phyloP scores from a whole-genome alignment of 108 stramenopile genomes.

The Aurantiochytrium sp. region DNA sequence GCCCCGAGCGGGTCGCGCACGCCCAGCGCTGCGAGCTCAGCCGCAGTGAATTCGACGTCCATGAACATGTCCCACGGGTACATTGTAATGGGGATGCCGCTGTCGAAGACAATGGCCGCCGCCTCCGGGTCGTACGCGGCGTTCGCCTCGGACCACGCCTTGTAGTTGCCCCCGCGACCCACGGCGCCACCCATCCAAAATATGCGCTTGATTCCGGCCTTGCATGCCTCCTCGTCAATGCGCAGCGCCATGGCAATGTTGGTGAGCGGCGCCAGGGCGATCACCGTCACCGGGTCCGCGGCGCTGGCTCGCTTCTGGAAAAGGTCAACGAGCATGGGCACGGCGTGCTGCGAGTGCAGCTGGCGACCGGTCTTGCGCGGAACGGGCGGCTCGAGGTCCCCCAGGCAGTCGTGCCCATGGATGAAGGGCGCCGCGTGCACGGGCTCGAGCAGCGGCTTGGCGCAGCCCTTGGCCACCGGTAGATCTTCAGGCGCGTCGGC shows the following conservation, averaged over 20 bases:
- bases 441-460: not conserved
- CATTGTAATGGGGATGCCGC: constrained; percentile 21
- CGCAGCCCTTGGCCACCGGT: constrained; percentile 1
- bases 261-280: constrained; percentile 15
- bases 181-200: constrained; percentile 24
- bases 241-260: constrained; percentile 9
- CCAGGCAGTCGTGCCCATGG: constrained; percentile 2
- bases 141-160: constrained; percentile 15
- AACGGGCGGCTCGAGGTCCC: not conserved
- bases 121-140: constrained; percentile 26
- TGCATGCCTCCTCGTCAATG: not conserved
- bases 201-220: not conserved
- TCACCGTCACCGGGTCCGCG: not conserved
- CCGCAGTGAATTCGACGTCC: not conserved
- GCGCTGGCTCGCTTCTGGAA: not conserved
- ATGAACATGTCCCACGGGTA: constrained; percentile 10
- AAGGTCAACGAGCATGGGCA: not conserved
- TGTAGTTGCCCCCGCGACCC: not conserved
- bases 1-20: not conserved
- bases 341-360: not conserved
- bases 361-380: not conserved
- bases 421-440: not conserved
- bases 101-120: not conserved
- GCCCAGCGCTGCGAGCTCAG: not conserved
- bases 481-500: not conserved